Evolutionary conservation across 225 moss, liverwort and hornwort genomes (phyloP).

Genomic region (Pleurozium schreberi): DNA sequence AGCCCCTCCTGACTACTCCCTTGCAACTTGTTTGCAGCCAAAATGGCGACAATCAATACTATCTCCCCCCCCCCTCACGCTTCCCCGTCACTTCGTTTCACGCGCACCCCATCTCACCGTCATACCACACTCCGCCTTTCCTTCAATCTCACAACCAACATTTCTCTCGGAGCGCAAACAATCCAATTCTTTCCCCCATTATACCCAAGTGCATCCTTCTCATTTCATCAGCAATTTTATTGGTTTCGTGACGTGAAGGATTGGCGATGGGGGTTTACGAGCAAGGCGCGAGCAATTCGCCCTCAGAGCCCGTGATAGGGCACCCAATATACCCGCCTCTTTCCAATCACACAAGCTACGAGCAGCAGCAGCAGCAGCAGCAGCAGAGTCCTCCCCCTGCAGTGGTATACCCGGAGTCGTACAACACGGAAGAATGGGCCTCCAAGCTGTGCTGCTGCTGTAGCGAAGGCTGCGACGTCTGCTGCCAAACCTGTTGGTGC

Average conservation of each 20-base stretch:
- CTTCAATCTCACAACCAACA: background rate
- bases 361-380: background rate
- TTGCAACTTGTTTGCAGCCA: background rate
- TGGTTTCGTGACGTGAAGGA: background rate
- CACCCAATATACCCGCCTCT: slow-evolving; percentile 18
- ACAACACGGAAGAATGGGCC: background rate
- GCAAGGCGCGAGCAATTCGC: background rate
- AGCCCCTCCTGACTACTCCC: background rate
- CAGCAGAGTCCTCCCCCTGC: background rate
- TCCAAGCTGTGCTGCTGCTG: slow-evolving; percentile 20
- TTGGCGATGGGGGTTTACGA: slow-evolving; percentile 11
- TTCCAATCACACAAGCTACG: background rate
- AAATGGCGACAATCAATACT: background rate
- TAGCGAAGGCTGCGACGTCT: slow-evolving; percentile 14
- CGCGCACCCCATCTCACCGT: background rate
- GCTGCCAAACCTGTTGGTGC: slow-evolving; percentile 39
- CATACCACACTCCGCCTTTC: background rate
- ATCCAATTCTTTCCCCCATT: background rate
- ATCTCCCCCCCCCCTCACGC: background rate
- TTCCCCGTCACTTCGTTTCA: background rate
- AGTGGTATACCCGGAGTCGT: background rate
- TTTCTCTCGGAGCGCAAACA: background rate
- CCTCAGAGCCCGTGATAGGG: slow-evolving; percentile 8
- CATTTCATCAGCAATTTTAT: background rate
- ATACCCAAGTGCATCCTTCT: background rate